Conservation (phyloP, 2,329 filamentous ascomycete species). For the Thelonectria olida region DNA sequence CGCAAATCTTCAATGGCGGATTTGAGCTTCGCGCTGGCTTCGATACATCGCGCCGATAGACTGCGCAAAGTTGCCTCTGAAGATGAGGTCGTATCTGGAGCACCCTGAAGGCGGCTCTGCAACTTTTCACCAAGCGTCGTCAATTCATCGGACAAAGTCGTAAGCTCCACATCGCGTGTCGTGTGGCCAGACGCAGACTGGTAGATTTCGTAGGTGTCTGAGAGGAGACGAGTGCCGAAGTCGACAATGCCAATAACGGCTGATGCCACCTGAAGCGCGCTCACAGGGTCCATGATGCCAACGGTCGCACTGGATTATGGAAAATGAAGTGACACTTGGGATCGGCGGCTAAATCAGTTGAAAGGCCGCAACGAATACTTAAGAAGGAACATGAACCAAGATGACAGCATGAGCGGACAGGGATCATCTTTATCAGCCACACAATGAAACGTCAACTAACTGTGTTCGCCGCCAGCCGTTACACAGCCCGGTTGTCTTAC, state of each 20-base stretch:
- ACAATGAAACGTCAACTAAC: too few species aligned
- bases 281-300: constrained; percentile 1
- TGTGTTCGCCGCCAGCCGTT: too few species aligned
- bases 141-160: not conserved
- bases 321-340: too few species aligned
- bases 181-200: not conserved
- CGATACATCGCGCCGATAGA: not conserved
- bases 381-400: too few species aligned
- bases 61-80: not conserved
- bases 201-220: not conserved
- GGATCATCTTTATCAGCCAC: too few species aligned
- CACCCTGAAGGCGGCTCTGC: not conserved
- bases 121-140: not conserved
- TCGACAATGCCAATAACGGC: not conserved
- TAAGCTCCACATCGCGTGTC: not conserved
- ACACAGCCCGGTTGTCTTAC: too few species aligned
- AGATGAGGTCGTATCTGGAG: not conserved
- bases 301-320: too few species aligned
- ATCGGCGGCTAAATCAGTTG: too few species aligned
- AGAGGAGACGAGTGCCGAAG: not conserved
- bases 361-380: too few species aligned
- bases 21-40: not conserved
- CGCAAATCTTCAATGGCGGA: not conserved
- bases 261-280: not conserved
- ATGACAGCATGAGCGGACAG: too few species aligned